These are phyloP conservation scores for Fusarium nygamai DNA, from an alignment of 2,329 filamentous ascomycete species.

Conservation along the genomic window DNA sequence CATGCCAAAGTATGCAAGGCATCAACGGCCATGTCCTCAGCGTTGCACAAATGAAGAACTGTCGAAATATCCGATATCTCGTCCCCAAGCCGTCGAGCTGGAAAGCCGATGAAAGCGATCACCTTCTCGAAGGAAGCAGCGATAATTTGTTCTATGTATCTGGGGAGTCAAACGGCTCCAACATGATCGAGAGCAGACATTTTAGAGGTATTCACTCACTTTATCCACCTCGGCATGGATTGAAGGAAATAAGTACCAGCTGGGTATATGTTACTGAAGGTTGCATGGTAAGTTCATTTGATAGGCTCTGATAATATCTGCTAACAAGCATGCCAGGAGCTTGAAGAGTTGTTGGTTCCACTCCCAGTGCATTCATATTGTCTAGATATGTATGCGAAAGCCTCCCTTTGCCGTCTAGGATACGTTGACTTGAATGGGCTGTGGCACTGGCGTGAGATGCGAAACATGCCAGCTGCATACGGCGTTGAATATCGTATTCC, in stretches of 20 bases:
- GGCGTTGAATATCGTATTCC: neutral
- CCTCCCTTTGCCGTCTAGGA: neutral
- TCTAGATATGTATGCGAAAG: neutral
- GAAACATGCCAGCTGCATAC: neutral
- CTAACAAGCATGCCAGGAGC: neutral
- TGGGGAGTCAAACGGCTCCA: neutral
- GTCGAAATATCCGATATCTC: neutral
- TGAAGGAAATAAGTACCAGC: neutral
- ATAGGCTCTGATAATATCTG: too few relatives aligned
- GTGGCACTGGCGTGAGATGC: conserved; percentile 7
- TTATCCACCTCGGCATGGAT: neutral
- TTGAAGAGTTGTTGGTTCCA: neutral
- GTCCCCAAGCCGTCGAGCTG: neutral
- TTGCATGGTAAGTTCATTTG: neutral
- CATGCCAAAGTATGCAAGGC: neutral
- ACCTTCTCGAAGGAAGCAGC: neutral
- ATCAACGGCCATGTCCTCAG: neutral
- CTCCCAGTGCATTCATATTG: neutral
- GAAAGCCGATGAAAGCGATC: neutral
- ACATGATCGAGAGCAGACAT: fast-evolving
- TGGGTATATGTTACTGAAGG: neutral
- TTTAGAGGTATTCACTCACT: neutral
- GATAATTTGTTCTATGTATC: neutral
- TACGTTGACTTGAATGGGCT: neutral
- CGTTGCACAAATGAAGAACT: conserved; percentile 1